Evolutionary conservation across 164 flowering plant genomes (phyloP).

Genomic region (Annona squamosa): DNA sequence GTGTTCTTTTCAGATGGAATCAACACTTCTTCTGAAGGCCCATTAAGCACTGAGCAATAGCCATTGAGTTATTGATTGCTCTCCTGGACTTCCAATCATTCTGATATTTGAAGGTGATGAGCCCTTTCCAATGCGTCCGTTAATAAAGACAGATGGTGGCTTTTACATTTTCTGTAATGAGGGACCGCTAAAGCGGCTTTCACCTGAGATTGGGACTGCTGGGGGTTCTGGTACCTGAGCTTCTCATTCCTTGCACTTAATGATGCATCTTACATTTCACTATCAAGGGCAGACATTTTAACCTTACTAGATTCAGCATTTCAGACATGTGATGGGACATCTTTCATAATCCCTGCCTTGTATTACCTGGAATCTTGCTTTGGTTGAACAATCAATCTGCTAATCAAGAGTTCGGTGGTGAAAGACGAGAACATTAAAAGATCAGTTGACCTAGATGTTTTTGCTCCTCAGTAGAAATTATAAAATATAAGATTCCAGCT

Average conservation of each 20-base stretch:
- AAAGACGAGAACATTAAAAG: background rate
- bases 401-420: background rate
- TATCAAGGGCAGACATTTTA: background rate
- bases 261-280: background rate
- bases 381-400: background rate
- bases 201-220: background rate
- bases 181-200: background rate
- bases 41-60: conserved; percentile 11
- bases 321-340: background rate
- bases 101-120: conserved; percentile 1
- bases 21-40: conserved; percentile 50
- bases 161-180: background rate
- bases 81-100: background rate
- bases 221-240: background rate
- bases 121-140: background rate
- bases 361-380: background rate
- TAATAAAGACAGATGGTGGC: background rate
- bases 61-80: conserved; percentile 5
- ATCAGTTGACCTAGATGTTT: too few species aligned
- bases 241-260: background rate
- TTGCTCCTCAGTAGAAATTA: too few species aligned
- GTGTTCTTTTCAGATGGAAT: conserved; percentile 35
- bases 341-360: background rate
- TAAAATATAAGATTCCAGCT: too few species aligned
- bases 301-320: background rate